A percentile compares a stretch with the other conserved stretches of the same genome.
These are phyloP conservation scores for Fusarium bulbicola DNA, from an alignment of 2,329 filamentous ascomycete genomes.

Conservation along the genomic window DNA sequence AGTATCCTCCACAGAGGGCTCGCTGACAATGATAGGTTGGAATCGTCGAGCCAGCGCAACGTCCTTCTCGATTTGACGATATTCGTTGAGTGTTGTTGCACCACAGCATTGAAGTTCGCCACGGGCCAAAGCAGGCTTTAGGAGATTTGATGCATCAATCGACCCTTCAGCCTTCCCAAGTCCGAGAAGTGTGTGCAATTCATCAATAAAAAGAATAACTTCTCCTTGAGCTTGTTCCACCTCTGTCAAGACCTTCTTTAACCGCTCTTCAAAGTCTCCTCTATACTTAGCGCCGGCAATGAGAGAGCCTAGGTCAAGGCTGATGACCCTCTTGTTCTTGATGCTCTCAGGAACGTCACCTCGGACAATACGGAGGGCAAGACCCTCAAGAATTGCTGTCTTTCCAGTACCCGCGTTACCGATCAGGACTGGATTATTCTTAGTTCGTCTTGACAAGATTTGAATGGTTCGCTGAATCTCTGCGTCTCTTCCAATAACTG, in stretches of 20 bases:
- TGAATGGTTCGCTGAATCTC: slow-evolving; percentile 97
- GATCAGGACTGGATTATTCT: slow-evolving; percentile 96
- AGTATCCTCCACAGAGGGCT: slow-evolving; percentile 90
- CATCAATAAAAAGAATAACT: slow-evolving; percentile 95
- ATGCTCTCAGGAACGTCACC: slow-evolving; percentile 96
- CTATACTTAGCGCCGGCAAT: slow-evolving; percentile 96
- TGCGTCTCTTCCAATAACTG: slow-evolving; percentile 90
- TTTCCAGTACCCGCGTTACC: slow-evolving; percentile 92
- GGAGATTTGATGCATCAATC: slow-evolving; percentile 92
- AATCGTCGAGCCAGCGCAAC: slow-evolving; percentile 91
- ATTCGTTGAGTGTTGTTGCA: slow-evolving; percentile 92
- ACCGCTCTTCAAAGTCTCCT: slow-evolving; percentile 93
- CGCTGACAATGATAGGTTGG: slow-evolving; percentile 92
- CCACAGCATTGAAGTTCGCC: slow-evolving; percentile 96
- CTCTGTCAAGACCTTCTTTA: slow-evolving; percentile 91
- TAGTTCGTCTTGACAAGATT: slow-evolving; percentile 89
- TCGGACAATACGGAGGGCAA: slow-evolving; percentile 87
- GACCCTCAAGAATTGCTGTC: slow-evolving; percentile 89
- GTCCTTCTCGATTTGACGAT: slow-evolving; percentile 94
- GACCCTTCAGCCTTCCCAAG: slow-evolving; percentile 95
- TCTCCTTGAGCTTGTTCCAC: slow-evolving; percentile 88
- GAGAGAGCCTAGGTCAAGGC: slow-evolving; percentile 87
- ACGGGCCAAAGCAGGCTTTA: slow-evolving; percentile 92
- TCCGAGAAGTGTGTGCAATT: slow-evolving; percentile 89
- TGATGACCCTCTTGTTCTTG: slow-evolving; percentile 91